Evolutionary conservation across 345 rosid genomes (phyloP).

Genomic region (Boechera retrofracta): DNA sequence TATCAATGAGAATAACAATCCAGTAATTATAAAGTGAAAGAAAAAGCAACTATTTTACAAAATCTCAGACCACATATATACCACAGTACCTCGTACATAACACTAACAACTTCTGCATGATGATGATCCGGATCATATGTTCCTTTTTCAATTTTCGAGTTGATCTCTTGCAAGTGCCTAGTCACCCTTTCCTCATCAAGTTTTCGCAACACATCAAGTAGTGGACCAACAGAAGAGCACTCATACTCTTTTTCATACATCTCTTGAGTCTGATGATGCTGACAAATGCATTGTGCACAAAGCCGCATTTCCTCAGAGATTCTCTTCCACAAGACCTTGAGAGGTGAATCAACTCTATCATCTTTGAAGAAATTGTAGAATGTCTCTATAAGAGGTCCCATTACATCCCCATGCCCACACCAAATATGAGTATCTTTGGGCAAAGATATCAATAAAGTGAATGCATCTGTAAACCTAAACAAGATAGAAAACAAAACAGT

Average conservation of each 20-base stretch:
- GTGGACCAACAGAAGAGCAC: slow-evolving; percentile 71
- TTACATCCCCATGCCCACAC: slow-evolving; percentile 80
- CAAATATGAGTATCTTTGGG: slow-evolving; percentile 81
- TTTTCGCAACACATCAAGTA: slow-evolving; percentile 67
- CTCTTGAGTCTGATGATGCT: slow-evolving; percentile 92
- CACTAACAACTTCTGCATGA: slow-evolving; percentile 75
- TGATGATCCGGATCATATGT: slow-evolving; percentile 72
- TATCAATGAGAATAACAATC: not conserved
- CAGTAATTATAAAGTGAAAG: not conserved
- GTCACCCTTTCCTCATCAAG: slow-evolving; percentile 92
- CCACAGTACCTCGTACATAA: slow-evolving; percentile 92
- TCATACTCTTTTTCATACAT: slow-evolving; percentile 79
- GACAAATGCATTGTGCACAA: slow-evolving; percentile 84
- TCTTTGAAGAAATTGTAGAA: slow-evolving; percentile 87
- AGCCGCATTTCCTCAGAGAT: slow-evolving; percentile 70
- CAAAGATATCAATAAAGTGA: slow-evolving; percentile 64
- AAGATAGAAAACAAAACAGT: not conserved
- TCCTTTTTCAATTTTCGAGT: slow-evolving; percentile 54
- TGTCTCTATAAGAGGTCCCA: slow-evolving; percentile 92
- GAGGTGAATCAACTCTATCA: slow-evolving; percentile 75
- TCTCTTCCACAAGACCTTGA: slow-evolving; percentile 77
- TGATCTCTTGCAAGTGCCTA: slow-evolving; percentile 68
- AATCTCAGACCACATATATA: not conserved
- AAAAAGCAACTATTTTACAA: not conserved
- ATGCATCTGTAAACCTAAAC: slow-evolving; percentile 83